These are phyloP conservation scores for Bjerkandera adusta DNA, from an alignment of 1,284 basidiomycete species.

Conservation along the genomic window DNA sequence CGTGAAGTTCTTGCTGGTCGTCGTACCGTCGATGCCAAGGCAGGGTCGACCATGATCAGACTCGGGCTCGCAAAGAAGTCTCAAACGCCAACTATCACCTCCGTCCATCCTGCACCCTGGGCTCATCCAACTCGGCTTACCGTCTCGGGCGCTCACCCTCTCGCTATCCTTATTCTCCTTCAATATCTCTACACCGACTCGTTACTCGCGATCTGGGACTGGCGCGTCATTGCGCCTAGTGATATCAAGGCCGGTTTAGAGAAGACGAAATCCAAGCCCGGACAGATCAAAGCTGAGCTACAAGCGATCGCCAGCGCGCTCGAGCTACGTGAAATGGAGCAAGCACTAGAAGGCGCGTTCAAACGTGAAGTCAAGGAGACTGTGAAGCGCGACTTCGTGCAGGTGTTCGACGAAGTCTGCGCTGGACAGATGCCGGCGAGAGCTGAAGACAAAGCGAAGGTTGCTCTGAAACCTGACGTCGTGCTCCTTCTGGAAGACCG, in stretches of 20 bases:
- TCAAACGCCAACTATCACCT: constrained; percentile 9
- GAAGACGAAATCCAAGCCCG: neutral
- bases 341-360: constrained; percentile 51
- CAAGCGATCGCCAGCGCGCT: constrained; percentile 51
- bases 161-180: constrained; percentile 77
- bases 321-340: constrained; percentile 50
- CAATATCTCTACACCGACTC: constrained; percentile 88
- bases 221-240: constrained; percentile 44
- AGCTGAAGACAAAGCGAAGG: neutral
- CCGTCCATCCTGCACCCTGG: constrained; percentile 8
- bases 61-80: neutral
- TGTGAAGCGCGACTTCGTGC: constrained; percentile 45
- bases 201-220: constrained; percentile 63
- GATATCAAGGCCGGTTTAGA: constrained; percentile 30
- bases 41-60: constrained; percentile 13
- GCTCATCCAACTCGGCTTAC: constrained; percentile 29
- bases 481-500: constrained; percentile 74
- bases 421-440: neutral
- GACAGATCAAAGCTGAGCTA: constrained; percentile 58
- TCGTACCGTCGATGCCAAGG: constrained; percentile 8
- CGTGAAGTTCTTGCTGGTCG: constrained; percentile 38
- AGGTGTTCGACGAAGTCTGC: constrained; percentile 35
- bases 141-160: constrained; percentile 53
- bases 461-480: constrained; percentile 60
- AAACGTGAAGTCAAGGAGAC: constrained; percentile 48